Evolutionary conservation across 116 monocot species (phyloP), one percentile per base, ranked within the genome.

Genomic region (Iris pallida): DNA sequence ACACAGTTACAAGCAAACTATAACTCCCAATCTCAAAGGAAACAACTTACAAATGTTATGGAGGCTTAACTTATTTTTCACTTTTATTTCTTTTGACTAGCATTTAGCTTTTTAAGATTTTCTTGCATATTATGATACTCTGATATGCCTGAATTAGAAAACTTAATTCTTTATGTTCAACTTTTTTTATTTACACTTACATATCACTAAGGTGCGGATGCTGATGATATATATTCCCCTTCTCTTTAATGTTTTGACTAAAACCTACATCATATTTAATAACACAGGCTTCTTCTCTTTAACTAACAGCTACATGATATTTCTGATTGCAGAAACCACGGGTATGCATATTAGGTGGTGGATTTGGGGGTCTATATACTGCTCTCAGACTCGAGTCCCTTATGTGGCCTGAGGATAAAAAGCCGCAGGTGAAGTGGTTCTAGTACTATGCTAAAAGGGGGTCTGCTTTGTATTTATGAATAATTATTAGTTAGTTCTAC

Each of bases 281-380:
- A 19, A 47, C 15, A 20, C 14, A 11, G 10, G 10, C 17, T 61
- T 46, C 59, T 43, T 51, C 7, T 44, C n/a, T 5, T 16, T 47
- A 42, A 40, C 15, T 16, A 61, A 44, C 52, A 15, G 14, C 12
- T 18, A 43, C 12, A 46, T 30, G 30, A 2, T 45, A 16, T 46
- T 45, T 53, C 53, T 68, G 30, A 42, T 76, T 72, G 59, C 78
- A 95, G 95, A 84, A 73, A 64, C 95, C 95, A 48, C 80, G 92
- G 59, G 80, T 96, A 0, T 96, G 95, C 65, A 92, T 96, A 78
- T 71, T 96, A 71, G 96, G 96, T 20, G 96, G 96, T 75, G 96
- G 96, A 80, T 96, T 96, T 87, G 96, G 96, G 9, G 96, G 96
- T 20, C 64, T 96, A 43, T 89, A 96, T 68, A 92, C 96, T 68